Base-by-base conservation (phyloP, 805 yeast species). In the Sugiyamaella boreocaroliniensis region DNA sequence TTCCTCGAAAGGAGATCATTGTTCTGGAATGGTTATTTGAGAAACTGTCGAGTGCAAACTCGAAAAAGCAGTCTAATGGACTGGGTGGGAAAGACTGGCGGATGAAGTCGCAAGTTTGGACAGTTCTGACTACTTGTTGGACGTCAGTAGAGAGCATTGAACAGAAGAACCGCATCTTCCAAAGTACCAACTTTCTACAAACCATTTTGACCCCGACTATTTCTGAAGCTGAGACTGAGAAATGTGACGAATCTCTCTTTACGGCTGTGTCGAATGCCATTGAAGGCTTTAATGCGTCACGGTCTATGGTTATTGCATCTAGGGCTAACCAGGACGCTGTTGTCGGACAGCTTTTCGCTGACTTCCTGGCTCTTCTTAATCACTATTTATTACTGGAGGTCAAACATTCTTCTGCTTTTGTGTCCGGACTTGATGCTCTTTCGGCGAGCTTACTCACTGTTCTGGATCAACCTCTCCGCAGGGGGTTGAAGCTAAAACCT, bases 21-120 rank as follows among this genome's bases (percentile, higher is more conserved):
- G 45, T 71, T 3, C 51, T 68, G 18, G 73, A 71, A 29, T 70
- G 72, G 48, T 49, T 61, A 44, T 58, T 70, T 46, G 69, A 67
- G 43, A 61, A 58, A 50, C 48, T 67, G 8, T 53, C 58, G 5
- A 49, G 59, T 9, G 12, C 22, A 11, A 34, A 48, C 15, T 29
- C 48, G 2, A 43, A 43, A n/a, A n/a, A 19, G 2, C 40, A 26
- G 41, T 10, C 11, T 29, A 58, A 1, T 65, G 68, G 68, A 29
- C 11, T 5, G 34, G 48, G 6, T 32, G 51, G 40, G 40, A 29
- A 15, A 11, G 40, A 19, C 11, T 54, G 22, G 54, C 55, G 59
- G n/a, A 22, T 20, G 29, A n/a, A 6, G 20, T 48, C 15, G 51
- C 45, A 5, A 18, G 16, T 4, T 47, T 47, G 12, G 41, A 32